Evolutionary conservation across 306 rosid species (phyloP), one percentile per base, ranked within the genome.

Genomic region (Canavalia gladiata): DNA sequence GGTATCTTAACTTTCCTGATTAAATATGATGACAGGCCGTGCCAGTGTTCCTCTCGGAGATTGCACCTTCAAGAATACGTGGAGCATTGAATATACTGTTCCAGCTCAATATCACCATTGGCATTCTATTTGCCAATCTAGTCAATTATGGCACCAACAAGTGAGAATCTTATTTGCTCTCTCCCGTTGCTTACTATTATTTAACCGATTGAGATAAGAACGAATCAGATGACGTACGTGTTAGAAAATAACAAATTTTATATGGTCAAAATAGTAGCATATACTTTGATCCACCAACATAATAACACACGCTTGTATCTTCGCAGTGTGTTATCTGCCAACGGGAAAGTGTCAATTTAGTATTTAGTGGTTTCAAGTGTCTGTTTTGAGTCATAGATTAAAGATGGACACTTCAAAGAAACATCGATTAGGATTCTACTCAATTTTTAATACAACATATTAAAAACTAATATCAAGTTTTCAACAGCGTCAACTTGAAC

Each of bases 1-100:
- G 25, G 25, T 18, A n/a, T 52, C n/a, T 59, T 41, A 59, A 29
- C 6, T 59, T 13, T 39, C 30, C 11, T 7, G 72, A n/a, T 41
- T 66, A 0, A 4, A 56, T 72, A 41, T 81, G 64, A 60, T 42
- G 25, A 74, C 92, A 95, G 99, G 99, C 99, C 0, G 99, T 95
- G 28, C 99, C 99, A 12, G 62, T 95, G 76, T 95, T 95, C 37
- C 94, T 95, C 33, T 95, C 98, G 0, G 99, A 95, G 82, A 95
- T 95, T 3, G 98, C 99, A 8, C 99, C 99, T 1, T 79, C 99
- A 31, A 95, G 98, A 83, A 95, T 95, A 5, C 97, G 99, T 25
- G 99, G 99, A 84, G 99, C 82, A 9, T 84, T 95, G 63, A 95
- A 95, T 81, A 95, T 95, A 11, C 64, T 93, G 28, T 95, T 95